A percentile compares a stretch with the other conserved stretches of the same genome.
Conservation (phyloP, 2,329 filamentous ascomycete species). For the Fusarium keratoplasticum region DNA sequence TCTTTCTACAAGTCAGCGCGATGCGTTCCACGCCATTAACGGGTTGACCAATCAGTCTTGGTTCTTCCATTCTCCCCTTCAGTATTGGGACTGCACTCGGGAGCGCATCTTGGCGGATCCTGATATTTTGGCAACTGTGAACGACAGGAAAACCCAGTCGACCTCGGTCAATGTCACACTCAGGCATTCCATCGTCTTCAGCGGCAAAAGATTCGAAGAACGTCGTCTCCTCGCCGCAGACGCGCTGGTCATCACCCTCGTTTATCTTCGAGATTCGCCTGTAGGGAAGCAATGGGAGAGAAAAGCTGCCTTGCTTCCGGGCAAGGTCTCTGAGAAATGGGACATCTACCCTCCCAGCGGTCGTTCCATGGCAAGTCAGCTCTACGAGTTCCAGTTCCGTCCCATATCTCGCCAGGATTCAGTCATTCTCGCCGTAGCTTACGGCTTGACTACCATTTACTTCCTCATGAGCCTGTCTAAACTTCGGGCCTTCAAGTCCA, state of each 20-base stretch:
- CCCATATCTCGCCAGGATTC: constrained; percentile 77
- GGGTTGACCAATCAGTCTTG: constrained; percentile 72
- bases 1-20: constrained; percentile 60
- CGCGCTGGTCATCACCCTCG: constrained; percentile 80
- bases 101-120: constrained; percentile 68
- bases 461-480: constrained; percentile 75
- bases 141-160: constrained; percentile 69
- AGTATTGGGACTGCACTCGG: constrained; percentile 81
- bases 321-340: constrained; percentile 66
- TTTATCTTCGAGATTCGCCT: constrained; percentile 74
- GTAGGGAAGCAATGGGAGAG: constrained; percentile 75
- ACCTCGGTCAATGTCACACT: constrained; percentile 80
- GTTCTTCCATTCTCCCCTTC: constrained; percentile 85
- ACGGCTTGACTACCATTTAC: constrained; percentile 72
- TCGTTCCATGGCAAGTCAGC: constrained; percentile 63
- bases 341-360: constrained; percentile 73
- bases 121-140: constrained; percentile 77
- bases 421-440: constrained; percentile 72
- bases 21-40: constrained; percentile 69
- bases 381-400: constrained; percentile 84
- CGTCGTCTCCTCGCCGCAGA: constrained; percentile 77
- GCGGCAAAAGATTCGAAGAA: constrained; percentile 80
- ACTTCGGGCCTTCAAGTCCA: constrained; percentile 80
- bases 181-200: constrained; percentile 83
- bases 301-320: constrained; percentile 65